Evolutionary conservation across 805 yeast species (phyloP).

Genomic region (Isabelozyma gotoi): DNA sequence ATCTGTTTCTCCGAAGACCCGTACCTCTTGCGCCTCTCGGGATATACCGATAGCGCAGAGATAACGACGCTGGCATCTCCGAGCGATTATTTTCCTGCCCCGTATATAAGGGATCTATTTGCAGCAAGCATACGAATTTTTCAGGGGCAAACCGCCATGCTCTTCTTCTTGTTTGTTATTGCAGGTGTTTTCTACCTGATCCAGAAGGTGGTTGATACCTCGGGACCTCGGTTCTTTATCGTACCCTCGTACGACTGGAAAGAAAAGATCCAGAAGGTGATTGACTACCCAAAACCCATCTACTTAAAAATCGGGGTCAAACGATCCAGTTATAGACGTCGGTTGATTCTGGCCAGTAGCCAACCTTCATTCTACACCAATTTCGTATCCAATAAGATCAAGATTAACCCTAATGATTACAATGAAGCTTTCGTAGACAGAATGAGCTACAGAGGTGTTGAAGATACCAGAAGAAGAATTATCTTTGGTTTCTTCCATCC

Average conservation of each 20-base stretch:
- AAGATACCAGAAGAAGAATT: constrained; percentile 38
- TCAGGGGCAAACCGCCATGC: neutral
- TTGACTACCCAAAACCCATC: constrained; percentile 32
- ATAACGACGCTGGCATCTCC: neutral
- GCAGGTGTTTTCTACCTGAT: constrained; percentile 6
- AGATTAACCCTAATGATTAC: constrained; percentile 29
- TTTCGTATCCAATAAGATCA: constrained; percentile 34
- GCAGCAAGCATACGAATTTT: neutral
- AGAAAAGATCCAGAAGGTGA: constrained; percentile 30
- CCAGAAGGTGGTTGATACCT: constrained; percentile 19
- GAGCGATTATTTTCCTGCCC: neutral
- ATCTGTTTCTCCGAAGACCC: too few species aligned
- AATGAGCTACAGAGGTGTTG: constrained; percentile 30
- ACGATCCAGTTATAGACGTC: constrained; percentile 38
- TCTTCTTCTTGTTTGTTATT: neutral
- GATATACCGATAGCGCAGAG: neutral
- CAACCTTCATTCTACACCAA: constrained; percentile 41
- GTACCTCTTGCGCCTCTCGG: neutral
- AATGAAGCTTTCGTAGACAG: constrained; percentile 21
- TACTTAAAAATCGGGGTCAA: constrained; percentile 35
- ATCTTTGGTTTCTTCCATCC: constrained; percentile 93
- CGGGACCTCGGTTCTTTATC: constrained; percentile 32
- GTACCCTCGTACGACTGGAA: constrained; percentile 42
- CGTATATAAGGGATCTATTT: neutral
- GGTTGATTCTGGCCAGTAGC: constrained; percentile 34